These are phyloP conservation scores for Ceratobasidium sp. DNA, from an alignment of 1,284 basidiomycete genomes.

Conservation along the genomic window DNA sequence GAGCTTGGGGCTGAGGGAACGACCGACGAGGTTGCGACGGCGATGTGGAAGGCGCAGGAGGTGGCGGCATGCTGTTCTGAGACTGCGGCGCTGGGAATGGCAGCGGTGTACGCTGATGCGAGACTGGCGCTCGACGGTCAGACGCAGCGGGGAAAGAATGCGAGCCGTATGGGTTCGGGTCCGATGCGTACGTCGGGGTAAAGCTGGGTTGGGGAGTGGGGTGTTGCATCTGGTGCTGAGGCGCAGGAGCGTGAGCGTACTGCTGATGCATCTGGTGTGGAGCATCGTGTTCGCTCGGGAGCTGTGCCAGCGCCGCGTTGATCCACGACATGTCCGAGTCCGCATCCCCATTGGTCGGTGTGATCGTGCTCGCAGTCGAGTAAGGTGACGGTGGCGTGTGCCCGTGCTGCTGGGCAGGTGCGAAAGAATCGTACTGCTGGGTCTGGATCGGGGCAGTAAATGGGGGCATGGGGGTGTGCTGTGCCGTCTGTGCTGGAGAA, in stretches of 20 bases:
- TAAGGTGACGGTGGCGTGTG: slow-evolving; percentile 23
- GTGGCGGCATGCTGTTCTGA: slow-evolving; percentile 22
- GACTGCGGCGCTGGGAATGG: slow-evolving; percentile 14
- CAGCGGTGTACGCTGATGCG: slow-evolving; percentile 27
- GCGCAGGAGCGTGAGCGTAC: slow-evolving; percentile 4
- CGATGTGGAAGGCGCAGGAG: slow-evolving; percentile 2
- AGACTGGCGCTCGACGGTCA: slow-evolving; percentile 31
- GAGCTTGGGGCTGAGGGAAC: slow-evolving; percentile 31
- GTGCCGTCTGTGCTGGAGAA: slow-evolving; percentile 8
- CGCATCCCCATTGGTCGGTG: slow-evolving; percentile 3
- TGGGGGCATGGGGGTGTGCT: slow-evolving; percentile 18
- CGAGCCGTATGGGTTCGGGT: not conserved
- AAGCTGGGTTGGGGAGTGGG: not conserved
- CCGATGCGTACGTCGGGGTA: not conserved
- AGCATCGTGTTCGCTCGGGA: slow-evolving; percentile 37
- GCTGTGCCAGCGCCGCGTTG: slow-evolving; percentile 37
- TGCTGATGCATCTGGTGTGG: slow-evolving; percentile 5
- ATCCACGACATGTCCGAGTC: slow-evolving; percentile 39
- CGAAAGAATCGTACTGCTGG: slow-evolving; percentile 11
- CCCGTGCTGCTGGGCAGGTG: not conserved
- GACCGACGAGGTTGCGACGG: slow-evolving; percentile 25
- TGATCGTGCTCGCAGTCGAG: slow-evolving; percentile 27
- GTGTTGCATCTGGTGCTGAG: slow-evolving; percentile 17
- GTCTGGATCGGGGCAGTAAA: slow-evolving; percentile 23
- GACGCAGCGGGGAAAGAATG: slow-evolving; percentile 5